A percentile compares a stretch with the other conserved stretches of the same genome.
Conservation (phyloP, 768 basidiomycete species). For the Boletus vinaceobasis region DNA sequence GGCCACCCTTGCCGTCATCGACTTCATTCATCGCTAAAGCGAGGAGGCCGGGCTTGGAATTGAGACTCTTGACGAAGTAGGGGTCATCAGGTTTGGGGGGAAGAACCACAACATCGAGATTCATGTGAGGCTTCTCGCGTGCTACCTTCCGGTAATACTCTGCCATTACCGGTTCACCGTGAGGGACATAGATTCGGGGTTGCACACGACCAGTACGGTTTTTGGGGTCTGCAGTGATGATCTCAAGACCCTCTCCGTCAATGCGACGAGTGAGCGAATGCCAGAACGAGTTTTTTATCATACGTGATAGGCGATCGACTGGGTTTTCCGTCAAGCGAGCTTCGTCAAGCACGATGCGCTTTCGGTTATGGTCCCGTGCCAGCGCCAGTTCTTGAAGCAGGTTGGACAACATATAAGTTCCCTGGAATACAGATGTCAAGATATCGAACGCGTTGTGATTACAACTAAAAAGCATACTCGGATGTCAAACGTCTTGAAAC, state of each 20-base stretch:
- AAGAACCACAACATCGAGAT: slow-evolving; percentile 87
- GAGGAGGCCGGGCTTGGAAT: slow-evolving; percentile 89
- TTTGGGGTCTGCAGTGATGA: slow-evolving; percentile 97
- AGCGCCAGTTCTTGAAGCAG: slow-evolving; percentile 97
- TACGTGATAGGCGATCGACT: slow-evolving; percentile 91
- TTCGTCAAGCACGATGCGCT: slow-evolving; percentile 98
- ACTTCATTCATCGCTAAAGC: slow-evolving; percentile 95
- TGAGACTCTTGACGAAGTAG: slow-evolving; percentile 84
- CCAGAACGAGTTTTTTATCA: slow-evolving; percentile 99
- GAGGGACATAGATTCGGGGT: slow-evolving; percentile 92
- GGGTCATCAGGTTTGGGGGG: slow-evolving; percentile 87
- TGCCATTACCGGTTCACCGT: slow-evolving; percentile 90
- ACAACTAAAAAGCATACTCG: slow-evolving; percentile 49
- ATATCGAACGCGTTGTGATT: not conserved
- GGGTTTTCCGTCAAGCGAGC: slow-evolving; percentile 97
- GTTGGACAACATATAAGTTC: slow-evolving; percentile 99
- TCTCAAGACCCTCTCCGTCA: slow-evolving; percentile 95
- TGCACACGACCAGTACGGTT: slow-evolving; percentile 88
- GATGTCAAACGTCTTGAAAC: slow-evolving; percentile 97
- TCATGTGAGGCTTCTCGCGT: slow-evolving; percentile 87
- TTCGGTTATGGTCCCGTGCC: slow-evolving; percentile 90
- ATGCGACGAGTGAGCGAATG: slow-evolving; percentile 94
- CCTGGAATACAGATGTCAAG: slow-evolving; percentile 43
- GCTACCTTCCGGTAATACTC: slow-evolving; percentile 94
- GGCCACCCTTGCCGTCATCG: slow-evolving; percentile 73